These are phyloP conservation scores for Vanrija sp. DNA, from an alignment of 1,284 basidiomycete species.

Conservation along the genomic window DNA sequence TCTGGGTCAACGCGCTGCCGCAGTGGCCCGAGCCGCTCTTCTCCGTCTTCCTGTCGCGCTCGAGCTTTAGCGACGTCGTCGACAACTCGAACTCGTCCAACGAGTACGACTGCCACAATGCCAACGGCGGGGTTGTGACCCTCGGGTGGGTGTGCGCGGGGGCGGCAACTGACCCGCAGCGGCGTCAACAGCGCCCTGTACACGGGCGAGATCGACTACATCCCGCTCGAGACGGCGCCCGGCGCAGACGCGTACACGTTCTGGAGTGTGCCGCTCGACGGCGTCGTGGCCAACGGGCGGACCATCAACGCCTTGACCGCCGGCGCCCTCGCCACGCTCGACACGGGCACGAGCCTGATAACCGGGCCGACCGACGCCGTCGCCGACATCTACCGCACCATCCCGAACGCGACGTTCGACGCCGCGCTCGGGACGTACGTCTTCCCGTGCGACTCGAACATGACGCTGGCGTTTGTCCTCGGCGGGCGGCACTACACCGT, in stretches of 20 bases:
- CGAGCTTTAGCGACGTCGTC: background rate
- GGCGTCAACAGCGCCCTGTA: constrained; percentile 59
- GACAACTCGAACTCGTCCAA: no score
- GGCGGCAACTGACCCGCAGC: background rate
- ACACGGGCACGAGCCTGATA: constrained; percentile 31
- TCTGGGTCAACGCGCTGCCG: constrained; percentile 29
- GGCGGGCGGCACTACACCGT: constrained; percentile 6
- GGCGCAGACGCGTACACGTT: background rate
- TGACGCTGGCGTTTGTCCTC: constrained; percentile 1
- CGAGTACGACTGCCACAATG: constrained; percentile 48
- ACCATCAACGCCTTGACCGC: background rate
- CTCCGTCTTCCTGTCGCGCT: constrained; percentile 68
- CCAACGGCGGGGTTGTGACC: constrained; percentile 64
- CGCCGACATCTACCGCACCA: constrained; percentile 17
- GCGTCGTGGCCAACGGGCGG: constrained; percentile 6
- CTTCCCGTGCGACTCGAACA: no score
- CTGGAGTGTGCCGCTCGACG: constrained; percentile 7
- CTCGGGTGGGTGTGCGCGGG: constrained; percentile 42
- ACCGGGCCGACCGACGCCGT: constrained; percentile 17
- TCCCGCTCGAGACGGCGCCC: constrained; percentile 50
- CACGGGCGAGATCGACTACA: constrained; percentile 70
- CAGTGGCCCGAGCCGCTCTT: constrained; percentile 63
- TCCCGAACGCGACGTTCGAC: constrained; percentile 11
- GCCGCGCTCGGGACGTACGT: no score
- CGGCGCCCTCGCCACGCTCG: constrained; percentile 2